Evolutionary conservation across 1,284 basidiomycete species (phyloP).

Genomic region (Ceratobasidium sp.): DNA sequence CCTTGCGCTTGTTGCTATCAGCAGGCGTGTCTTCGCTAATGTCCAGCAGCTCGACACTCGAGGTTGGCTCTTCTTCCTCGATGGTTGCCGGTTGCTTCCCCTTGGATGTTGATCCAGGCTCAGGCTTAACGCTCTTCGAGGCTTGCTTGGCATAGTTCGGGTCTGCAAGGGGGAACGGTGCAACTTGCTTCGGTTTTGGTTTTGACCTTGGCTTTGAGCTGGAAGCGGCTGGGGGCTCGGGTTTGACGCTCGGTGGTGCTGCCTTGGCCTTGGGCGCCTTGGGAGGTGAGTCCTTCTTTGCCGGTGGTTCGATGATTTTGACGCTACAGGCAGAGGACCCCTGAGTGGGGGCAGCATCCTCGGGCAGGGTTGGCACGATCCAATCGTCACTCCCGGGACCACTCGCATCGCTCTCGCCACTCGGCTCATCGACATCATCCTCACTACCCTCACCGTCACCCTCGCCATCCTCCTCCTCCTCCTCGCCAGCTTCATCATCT

Average conservation of each 20-base stretch:
- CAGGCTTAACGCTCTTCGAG: neutral
- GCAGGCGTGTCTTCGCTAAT: neutral
- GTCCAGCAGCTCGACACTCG: neutral
- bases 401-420: neutral
- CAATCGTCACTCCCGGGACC: neutral
- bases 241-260: neutral
- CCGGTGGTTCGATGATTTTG: neutral
- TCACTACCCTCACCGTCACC: neutral
- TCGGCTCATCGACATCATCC: neutral
- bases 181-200: neutral
- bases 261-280: neutral
- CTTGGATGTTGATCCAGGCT: neutral
- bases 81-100: neutral
- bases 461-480: neutral
- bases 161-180: neutral
- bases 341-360: neutral
- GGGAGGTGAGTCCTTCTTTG: neutral
- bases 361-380: neutral
- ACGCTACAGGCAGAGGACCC: neutral
- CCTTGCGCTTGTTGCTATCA: neutral
- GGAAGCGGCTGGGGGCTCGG: neutral
- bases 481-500: neutral
- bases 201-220: neutral
- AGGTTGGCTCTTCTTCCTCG: neutral
- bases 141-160: too few species aligned